Conservation (phyloP, 345 rosid species). For the Fremontodendron californicum region DNA sequence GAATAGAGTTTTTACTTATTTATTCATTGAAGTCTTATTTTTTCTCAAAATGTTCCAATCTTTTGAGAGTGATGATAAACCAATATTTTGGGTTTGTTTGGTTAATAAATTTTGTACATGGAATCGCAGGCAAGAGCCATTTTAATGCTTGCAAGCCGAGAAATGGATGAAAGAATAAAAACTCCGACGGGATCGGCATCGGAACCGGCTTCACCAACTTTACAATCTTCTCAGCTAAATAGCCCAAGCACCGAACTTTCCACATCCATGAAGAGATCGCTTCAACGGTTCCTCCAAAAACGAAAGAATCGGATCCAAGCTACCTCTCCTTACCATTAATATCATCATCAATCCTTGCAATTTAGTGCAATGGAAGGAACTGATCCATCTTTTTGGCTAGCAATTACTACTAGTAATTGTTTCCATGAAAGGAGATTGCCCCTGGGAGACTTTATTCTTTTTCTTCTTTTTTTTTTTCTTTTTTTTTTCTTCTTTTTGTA, state of each 20-base stretch:
- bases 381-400: not conserved
- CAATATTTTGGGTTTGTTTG: not conserved
- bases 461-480: not conserved
- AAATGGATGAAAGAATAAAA: slow-evolving; percentile 7
- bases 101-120: not conserved
- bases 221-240: slow-evolving; percentile 6
- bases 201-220: not conserved
- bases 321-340: slow-evolving; percentile 10
- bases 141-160: slow-evolving; percentile 9
- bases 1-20: no score
- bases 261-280: slow-evolving; percentile 27
- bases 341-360: not conserved
- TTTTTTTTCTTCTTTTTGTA: not conserved
- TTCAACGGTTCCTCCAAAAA: slow-evolving; percentile 31
- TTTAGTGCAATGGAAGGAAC: not conserved
- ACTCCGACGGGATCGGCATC: slow-evolving; percentile 10
- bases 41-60: not conserved
- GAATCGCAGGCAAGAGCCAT: slow-evolving; percentile 21
- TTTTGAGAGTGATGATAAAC: no score
- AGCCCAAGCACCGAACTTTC: slow-evolving; percentile 12
- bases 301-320: slow-evolving; percentile 25
- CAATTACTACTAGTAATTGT: not conserved
- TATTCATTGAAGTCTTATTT: no score
- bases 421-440: not conserved
- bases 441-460: not conserved